These are phyloP conservation scores for Madurella fahalii DNA, from an alignment of 2,329 filamentous ascomycete genomes.

Conservation along the genomic window DNA sequence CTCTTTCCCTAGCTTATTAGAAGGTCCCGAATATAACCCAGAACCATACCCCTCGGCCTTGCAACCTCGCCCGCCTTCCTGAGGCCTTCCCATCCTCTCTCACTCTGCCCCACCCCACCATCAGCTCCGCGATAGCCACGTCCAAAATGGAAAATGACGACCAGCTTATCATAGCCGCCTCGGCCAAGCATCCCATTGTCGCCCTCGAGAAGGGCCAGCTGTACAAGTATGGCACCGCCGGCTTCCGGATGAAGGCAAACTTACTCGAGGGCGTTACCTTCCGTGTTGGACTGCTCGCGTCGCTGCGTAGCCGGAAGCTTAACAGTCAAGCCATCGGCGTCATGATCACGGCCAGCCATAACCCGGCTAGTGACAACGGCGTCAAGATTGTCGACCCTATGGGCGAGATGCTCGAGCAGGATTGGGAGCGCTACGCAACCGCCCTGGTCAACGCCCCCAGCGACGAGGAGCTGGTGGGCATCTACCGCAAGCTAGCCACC, in stretches of 20 bases:
- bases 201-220: constrained; percentile 42
- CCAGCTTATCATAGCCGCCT: constrained; percentile 54
- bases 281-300: constrained; percentile 83
- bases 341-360: constrained; percentile 94
- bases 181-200: constrained; percentile 58
- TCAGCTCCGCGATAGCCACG: constrained; percentile 2
- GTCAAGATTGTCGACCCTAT: constrained; percentile 96
- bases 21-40: too few species aligned
- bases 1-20: too few species aligned
- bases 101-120: constrained; percentile 8
- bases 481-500: constrained; percentile 71
- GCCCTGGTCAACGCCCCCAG: constrained; percentile 78
- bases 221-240: constrained; percentile 64
- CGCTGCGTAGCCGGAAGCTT: constrained; percentile 83
- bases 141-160: constrained; percentile 42
- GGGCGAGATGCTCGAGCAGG: constrained; percentile 95
- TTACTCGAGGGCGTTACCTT: constrained; percentile 90
- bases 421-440: constrained; percentile 89
- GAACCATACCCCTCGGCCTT: too few species aligned
- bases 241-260: constrained; percentile 67
- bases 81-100: not conserved
- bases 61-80: not conserved
- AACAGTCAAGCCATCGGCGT: constrained; percentile 89
- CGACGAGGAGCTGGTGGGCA: constrained; percentile 69
- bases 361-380: constrained; percentile 83